Percentiles rank a stretch among this genome's conserved stretches.
Evolutionary conservation across 768 basidiomycete species (phyloP).

Genomic region (Panellus pusillus): DNA sequence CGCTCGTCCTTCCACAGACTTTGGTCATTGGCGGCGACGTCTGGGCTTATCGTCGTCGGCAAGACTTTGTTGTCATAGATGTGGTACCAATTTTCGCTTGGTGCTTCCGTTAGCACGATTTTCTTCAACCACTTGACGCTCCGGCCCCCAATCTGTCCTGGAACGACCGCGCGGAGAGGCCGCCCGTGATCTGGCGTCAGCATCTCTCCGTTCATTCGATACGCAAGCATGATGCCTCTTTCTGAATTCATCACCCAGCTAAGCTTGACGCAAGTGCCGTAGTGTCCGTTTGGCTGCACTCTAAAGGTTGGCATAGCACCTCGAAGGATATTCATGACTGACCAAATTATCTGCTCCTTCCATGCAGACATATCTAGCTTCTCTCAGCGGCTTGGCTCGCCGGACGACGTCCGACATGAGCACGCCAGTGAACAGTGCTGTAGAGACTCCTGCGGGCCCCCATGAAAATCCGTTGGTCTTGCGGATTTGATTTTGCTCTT

Average conservation of each 20-base stretch:
- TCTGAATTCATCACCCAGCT: slow-evolving; percentile 45
- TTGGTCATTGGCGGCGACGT: slow-evolving; percentile 28
- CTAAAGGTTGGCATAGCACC: not conserved
- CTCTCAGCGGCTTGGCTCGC: slow-evolving; percentile 38
- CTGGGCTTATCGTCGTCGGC: slow-evolving; percentile 60
- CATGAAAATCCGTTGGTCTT: slow-evolving; percentile 58
- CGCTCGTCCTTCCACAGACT: slow-evolving; percentile 20
- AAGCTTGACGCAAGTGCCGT: slow-evolving; percentile 46
- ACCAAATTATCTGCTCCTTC: slow-evolving; percentile 54
- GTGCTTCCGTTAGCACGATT: slow-evolving; percentile 47
- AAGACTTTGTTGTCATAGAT: slow-evolving; percentile 59
- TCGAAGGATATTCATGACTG: not conserved
- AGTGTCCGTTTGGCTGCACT: slow-evolving; percentile 52
- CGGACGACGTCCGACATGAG: slow-evolving; percentile 55
- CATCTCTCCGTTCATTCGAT: slow-evolving; percentile 62
- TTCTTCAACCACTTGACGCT: slow-evolving; percentile 60
- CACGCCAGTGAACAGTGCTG: slow-evolving; percentile 62
- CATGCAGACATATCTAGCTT: slow-evolving; percentile 54
- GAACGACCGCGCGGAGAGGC: slow-evolving; percentile 62
- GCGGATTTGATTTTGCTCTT: slow-evolving; percentile 63
- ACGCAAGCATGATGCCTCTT: slow-evolving; percentile 51
- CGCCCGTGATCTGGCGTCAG: slow-evolving; percentile 66
- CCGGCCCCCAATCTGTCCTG: slow-evolving; percentile 62
- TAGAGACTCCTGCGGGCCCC: slow-evolving; percentile 53
- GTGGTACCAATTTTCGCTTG: slow-evolving; percentile 44